These are phyloP conservation scores for Chaetoscypha palmicola DNA, from an alignment of 2,329 filamentous ascomycete species.

Conservation along the genomic window DNA sequence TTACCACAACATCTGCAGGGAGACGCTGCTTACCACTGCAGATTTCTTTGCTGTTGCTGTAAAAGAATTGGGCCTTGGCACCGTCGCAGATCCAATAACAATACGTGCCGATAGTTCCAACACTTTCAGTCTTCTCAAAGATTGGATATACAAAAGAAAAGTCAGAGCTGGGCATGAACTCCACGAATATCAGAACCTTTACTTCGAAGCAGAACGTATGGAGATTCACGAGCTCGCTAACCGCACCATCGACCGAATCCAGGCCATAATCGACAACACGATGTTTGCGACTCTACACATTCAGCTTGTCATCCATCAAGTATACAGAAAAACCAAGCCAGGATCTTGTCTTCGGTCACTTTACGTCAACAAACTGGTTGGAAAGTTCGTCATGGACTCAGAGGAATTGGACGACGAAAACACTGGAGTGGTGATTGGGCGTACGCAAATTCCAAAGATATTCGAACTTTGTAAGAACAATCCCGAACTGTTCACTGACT, in stretches of 20 bases:
- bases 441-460: background rate
- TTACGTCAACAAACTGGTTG: background rate
- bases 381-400: background rate
- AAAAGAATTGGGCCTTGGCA: no score
- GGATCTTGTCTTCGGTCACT: background rate
- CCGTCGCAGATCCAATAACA: background rate
- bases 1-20: no score
- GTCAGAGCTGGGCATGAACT: background rate
- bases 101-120: background rate
- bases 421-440: background rate
- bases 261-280: background rate
- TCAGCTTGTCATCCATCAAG: background rate
- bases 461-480: background rate
- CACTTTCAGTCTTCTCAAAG: background rate
- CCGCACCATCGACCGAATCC: background rate
- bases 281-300: background rate
- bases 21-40: no score
- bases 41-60: no score
- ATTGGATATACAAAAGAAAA: background rate
- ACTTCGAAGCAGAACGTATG: background rate
- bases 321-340: background rate
- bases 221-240: background rate
- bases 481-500: background rate
- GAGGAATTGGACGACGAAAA: background rate
- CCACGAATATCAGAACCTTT: background rate